Conservation (phyloP, 2,329 filamentous ascomycete species). For the Colletotrichum costaricense region DNA sequence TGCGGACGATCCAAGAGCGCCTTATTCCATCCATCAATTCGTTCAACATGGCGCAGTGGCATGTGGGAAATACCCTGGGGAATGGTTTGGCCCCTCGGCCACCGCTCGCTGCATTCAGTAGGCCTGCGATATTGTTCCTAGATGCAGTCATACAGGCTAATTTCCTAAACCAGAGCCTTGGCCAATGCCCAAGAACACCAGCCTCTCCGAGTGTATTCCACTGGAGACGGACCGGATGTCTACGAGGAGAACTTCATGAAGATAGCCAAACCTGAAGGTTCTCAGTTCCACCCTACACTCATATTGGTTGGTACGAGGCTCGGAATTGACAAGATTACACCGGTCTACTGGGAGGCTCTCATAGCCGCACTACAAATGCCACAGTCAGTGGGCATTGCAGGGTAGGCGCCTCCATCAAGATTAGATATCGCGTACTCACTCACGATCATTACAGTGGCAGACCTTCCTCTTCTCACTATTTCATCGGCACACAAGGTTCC, state of each 20-base stretch:
- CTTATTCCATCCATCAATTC: slow-evolving; percentile 95
- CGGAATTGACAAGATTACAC: slow-evolving; percentile 93
- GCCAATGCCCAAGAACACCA: slow-evolving; percentile 72
- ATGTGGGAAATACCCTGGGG: slow-evolving; percentile 94
- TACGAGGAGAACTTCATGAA: slow-evolving; percentile 90
- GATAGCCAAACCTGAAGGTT: slow-evolving; percentile 75
- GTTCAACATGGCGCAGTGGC: slow-evolving; percentile 86
- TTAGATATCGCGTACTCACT: background rate
- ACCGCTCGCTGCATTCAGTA: slow-evolving; percentile 95
- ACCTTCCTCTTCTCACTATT: slow-evolving; percentile 84
- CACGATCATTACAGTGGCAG: slow-evolving; percentile 72
- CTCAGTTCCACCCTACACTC: slow-evolving; percentile 82
- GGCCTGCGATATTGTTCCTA: slow-evolving; percentile 54
- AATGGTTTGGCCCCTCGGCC: slow-evolving; percentile 99
- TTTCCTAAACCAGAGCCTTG: slow-evolving; percentile 70
- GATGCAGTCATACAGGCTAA: background rate
- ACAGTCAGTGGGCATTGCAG: slow-evolving; percentile 96
- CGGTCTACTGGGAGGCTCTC: slow-evolving; percentile 95
- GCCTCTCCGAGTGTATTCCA: slow-evolving; percentile 82
- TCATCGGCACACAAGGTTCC: slow-evolving; percentile 72
- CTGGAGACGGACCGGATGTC: slow-evolving; percentile 89
- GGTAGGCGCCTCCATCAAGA: slow-evolving; percentile 63
- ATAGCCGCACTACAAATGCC: slow-evolving; percentile 85
- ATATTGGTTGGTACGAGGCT: slow-evolving; percentile 90
- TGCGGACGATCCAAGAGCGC: slow-evolving; percentile 85